A percentile compares a stretch with the other conserved stretches of the same genome.
Conservation (phyloP, 495 filamentous ascomycete species). For the Penicillium desertorum region DNA sequence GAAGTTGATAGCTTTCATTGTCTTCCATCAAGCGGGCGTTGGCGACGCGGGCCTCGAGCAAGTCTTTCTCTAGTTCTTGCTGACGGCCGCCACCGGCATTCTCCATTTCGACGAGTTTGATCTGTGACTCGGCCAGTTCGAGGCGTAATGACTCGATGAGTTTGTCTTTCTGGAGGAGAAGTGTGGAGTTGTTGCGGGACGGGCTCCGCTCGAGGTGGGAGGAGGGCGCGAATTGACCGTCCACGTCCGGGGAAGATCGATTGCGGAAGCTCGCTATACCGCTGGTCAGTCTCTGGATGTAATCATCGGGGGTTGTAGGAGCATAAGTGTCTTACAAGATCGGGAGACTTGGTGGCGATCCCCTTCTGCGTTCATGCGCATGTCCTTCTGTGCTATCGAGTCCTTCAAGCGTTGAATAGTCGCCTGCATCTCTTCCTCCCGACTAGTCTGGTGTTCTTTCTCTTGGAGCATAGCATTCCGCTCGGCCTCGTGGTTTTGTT, state of each 20-base stretch:
- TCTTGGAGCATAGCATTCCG: conserved; percentile 83
- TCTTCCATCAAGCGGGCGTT: conserved; percentile 97
- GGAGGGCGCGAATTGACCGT: conserved; percentile 86
- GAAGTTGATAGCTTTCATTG: conserved; percentile 94
- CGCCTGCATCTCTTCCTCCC: conserved; percentile 84
- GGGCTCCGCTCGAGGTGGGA: conserved; percentile 75
- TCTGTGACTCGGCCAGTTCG: conserved; percentile 91
- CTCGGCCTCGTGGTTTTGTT: conserved; percentile 86
- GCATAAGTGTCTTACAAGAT: conserved; percentile 57
- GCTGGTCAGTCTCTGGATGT: conserved; percentile 26
- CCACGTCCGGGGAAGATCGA: conserved; percentile 46
- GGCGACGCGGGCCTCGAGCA: conserved; percentile 87
- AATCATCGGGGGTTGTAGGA: not conserved
- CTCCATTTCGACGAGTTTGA: conserved; percentile 92
- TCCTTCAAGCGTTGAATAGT: conserved; percentile 91
- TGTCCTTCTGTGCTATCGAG: conserved; percentile 68
- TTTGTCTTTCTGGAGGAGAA: conserved; percentile 92
- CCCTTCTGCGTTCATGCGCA: conserved; percentile 58
- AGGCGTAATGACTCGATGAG: conserved; percentile 88
- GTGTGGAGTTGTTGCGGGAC: conserved; percentile 80
- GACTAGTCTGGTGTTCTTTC: conserved; percentile 78
- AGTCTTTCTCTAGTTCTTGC: conserved; percentile 80
- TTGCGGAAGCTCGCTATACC: conserved; percentile 56
- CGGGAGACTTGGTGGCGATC: conserved; percentile 63
- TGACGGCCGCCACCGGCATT: conserved; percentile 83